Evolutionary conservation across 176 grass and related monocot genomes (phyloP), one percentile per base, ranked within the genome.

Genomic region (Triticum dicoccoides): DNA sequence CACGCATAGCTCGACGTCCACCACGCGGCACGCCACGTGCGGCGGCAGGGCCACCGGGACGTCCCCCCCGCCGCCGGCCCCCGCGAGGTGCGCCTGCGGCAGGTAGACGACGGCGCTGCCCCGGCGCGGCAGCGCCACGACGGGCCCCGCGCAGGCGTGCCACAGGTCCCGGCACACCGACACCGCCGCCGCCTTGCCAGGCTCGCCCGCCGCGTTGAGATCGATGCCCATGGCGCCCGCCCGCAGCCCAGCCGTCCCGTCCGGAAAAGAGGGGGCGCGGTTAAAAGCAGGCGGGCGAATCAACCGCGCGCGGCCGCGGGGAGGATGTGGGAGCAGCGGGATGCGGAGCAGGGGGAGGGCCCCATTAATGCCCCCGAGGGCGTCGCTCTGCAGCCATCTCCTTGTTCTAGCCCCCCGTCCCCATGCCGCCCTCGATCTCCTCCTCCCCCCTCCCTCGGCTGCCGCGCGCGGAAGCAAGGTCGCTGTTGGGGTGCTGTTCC

Each of bases 111-210:
- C 87, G 5, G 79, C 78, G 84, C 92, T 90, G n/a, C 94, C 94
- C 88, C 90, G 91, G 62, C 91, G 90, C 12, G 97, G 97, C 61
- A 99, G 94, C 80, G 87, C 90, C 42, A 94, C 88, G 62, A 94
- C 65, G 0, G 94, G 97, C 17, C 97, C 97, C 2, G 94, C 94
- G 84, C 97, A 99, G 27, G 97, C 97, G 88, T 99, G 94, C 97
- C 97, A 99, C 82, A 99, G 85, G 77, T 99, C 94, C 45, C 91
- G 87, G 85, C 90, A 94, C 87, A 90, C 85, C 49, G 86, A 39
- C 20, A 2, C 21, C 39, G 39, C 86, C 79, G 82, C 82, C 89
- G 81, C 83, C 63, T 95, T 91, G 45, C 30, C 81, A 54, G 51
- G 51, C 69, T 89, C 92, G 65, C 75, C 88, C 25, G 80, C 77